A percentile compares a stretch with the other conserved stretches of the same genome.
Conservation (phyloP, 78 protist genomes). For the Dictyostelium purpureum region DNA sequence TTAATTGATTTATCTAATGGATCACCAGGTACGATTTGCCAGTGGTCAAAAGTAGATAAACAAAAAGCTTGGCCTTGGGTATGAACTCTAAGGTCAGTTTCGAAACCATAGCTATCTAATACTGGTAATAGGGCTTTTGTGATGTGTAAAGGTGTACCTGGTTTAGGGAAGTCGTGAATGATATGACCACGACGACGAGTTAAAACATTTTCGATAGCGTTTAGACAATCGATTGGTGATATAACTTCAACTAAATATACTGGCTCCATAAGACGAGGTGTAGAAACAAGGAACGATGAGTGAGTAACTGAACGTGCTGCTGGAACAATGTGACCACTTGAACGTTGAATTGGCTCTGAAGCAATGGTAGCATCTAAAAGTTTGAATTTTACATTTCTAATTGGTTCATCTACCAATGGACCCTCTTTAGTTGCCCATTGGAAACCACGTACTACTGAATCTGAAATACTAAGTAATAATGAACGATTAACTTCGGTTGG, state of each 20-base stretch:
- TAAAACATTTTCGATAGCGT: conserved; percentile 94
- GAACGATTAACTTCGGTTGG: conserved; percentile 87
- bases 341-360: conserved; percentile 79
- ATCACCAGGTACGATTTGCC: conserved; percentile 98
- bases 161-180: conserved; percentile 86
- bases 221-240: conserved; percentile 94
- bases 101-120: conserved; percentile 99
- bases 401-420: conserved; percentile 96
- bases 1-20: conserved; percentile 97
- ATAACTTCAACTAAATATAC: conserved; percentile 92
- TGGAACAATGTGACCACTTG: conserved; percentile 95
- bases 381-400: conserved; percentile 91
- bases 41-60: conserved; percentile 94
- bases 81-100: conserved; percentile 96
- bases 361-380: conserved; percentile 93
- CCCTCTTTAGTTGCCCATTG: conserved; percentile 98
- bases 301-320: conserved; percentile 96
- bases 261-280: conserved; percentile 99
- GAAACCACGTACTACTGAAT: conserved; percentile 94
- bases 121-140: conserved; percentile 95
- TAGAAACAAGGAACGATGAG: conserved; percentile 89
- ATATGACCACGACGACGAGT: conserved; percentile 93
- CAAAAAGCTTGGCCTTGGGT: conserved; percentile 96
- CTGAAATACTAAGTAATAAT: conserved; percentile 66
- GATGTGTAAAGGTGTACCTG: conserved; percentile 95